Evolutionary conservation across 306 rosid genomes (phyloP), one percentile per base, ranked within the genome.

Genomic region (Canavalia gladiata): DNA sequence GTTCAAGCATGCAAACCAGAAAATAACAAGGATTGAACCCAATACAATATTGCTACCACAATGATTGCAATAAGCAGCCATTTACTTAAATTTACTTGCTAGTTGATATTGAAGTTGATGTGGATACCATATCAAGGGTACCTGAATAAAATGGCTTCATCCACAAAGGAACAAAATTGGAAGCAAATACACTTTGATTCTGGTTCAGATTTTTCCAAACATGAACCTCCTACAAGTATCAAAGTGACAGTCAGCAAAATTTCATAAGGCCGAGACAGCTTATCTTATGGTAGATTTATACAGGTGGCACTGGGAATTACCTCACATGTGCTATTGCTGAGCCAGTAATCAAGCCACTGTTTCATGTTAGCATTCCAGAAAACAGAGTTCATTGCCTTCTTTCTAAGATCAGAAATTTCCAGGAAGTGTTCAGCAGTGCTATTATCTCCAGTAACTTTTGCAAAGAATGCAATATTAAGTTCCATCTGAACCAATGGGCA

Each of bases 291-390:
- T 8, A 72, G 59, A 75, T 68, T 55, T 82, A 11, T 37, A 31
- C 52, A 41, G 30, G 59, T 43, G 31, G 47, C 37, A 46, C 67
- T 51, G 77, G 81, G 56, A 70, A 73, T 47, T 72, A 86, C 91
- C 89, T 88, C 83, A 63, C 82, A 75, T 1, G 34, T 63, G 77
- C 56, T 64, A 82, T 80, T 72, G 65, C 49, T 69, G 72, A 93
- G 91, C 98, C 97, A 93, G 83, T 85, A 93, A 86, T 95, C 99
- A 80, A 91, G 88, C 99, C 99, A 95, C 46, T 93, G 97, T 33
- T 89, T 88, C 89, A 42, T 90, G 84, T 87, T 74, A 8, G 35
- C 78, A 65, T 90, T 89, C 99, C 98, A 91, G 87, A 95, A 92
- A 83, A 95, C 76, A 72, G 90, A 86, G 77, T 87, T 65, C 1